Evolutionary conservation across 345 rosid genomes (phyloP), one percentile per base, ranked within the genome.

Genomic region (Eucalyptus regnans): DNA sequence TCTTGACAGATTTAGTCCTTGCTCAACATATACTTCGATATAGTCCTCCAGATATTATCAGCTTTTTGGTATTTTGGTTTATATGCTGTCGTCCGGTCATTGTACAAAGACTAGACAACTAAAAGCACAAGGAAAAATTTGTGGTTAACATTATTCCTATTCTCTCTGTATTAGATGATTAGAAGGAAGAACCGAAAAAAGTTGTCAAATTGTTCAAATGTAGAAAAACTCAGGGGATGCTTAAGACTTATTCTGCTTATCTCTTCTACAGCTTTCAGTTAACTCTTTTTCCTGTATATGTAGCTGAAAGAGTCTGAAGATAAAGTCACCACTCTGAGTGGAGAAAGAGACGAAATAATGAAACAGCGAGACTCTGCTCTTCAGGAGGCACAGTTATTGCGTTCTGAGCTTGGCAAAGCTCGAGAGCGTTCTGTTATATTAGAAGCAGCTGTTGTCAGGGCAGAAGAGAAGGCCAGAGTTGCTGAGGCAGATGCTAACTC

Each of bases 381-480:
- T 90, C 94, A 94, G 90, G 99, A 97, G 89, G 98, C 98, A 88
- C 96, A 97, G 90, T 87, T 98, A 91, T 98, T 98, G 99, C 98
- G 99, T 88, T 92, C 95, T 86, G 98, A 96, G 95, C 97, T 98
- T 91, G 98, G 92, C 84, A 97, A 98, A 94, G 98, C 98, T 87
- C 93, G 97, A 92, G 99, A 98, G 88, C 97, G 93, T 92, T 96
- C 86, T 33, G 97, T 96, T 50, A 94, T 94, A 91, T 93, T 96
- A 89, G 99, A 98, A 91, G 99, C 94, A 88, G 99, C 97, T 51
- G 96, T 95, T 89, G 89, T 94, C 68, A 92, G 98, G 92, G 97
- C 96, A 49, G 99, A 96, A 90, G 98, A 98, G 92, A 96, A 94
- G 93, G 97, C 89, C 50, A 94, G 98, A 90, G 94, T 95, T 89